Evolutionary conservation across 306 rosid genomes (phyloP).

Genomic region (Vigna hirtella): DNA sequence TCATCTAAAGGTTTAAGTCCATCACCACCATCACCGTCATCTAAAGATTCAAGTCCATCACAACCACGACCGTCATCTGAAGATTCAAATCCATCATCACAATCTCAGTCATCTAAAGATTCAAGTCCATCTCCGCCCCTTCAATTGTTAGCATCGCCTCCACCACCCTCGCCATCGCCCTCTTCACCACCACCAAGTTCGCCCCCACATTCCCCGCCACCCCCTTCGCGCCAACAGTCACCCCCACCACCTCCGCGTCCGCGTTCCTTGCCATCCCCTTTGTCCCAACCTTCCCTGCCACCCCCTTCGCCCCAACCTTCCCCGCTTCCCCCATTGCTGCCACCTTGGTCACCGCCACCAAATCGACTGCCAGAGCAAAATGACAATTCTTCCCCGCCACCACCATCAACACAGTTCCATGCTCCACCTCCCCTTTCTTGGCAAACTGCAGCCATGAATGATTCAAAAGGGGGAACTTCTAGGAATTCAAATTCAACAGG

Average conservation of each 20-base stretch:
- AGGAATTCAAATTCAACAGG: not conserved
- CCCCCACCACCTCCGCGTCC: not conserved
- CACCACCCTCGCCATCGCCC: not conserved
- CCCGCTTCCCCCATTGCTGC: no score
- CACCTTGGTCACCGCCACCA: not conserved
- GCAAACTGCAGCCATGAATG: conserved; percentile 2
- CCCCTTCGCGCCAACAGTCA: no score
- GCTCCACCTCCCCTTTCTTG: conserved; percentile 27
- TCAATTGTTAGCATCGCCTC: conserved; percentile 1
- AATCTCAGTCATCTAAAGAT: not conserved
- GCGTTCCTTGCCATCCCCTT: conserved; percentile 22
- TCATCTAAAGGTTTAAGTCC: not conserved
- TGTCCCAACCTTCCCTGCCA: not conserved
- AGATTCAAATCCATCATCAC: not conserved
- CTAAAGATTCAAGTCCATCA: no score
- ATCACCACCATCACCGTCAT: not conserved
- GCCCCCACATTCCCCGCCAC: no score
- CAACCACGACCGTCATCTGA: no score
- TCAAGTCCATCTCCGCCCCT: not conserved
- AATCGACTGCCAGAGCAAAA: not conserved
- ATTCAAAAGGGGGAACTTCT: not conserved
- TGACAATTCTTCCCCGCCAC: not conserved
- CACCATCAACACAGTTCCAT: conserved; percentile 35
- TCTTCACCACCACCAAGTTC: no score
- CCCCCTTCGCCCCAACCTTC: not conserved